A percentile compares a stretch with the other conserved stretches of the same genome.
Conservation (phyloP, 129 eudicot species). For the Flaveria brownii region DNA sequence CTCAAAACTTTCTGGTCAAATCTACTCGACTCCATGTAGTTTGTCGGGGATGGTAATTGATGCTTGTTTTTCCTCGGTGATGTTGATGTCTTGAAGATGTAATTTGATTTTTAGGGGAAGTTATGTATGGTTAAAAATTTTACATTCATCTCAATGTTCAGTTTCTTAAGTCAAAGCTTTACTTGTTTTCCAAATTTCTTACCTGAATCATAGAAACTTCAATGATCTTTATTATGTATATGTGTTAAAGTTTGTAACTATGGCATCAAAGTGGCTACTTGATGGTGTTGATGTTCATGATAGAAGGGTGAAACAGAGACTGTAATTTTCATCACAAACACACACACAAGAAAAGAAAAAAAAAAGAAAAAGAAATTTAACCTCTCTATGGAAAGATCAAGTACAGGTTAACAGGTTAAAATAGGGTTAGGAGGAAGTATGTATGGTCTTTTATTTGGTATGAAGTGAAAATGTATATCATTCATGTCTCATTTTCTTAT, state of each 20-base stretch:
- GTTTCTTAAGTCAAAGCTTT: not conserved
- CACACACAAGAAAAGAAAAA: not conserved
- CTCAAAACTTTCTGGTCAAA: not conserved
- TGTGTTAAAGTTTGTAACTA: not conserved
- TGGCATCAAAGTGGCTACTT: conserved; percentile 15
- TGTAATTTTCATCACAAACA: conserved; percentile 25
- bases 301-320: conserved; percentile 79
- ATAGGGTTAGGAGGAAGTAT: not conserved
- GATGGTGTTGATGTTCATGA: conserved; percentile 68
- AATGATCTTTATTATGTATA: not conserved
- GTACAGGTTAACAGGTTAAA: not conserved
- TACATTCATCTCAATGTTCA: not conserved
- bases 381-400: not conserved
- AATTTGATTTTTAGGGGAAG: not conserved
- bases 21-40: not conserved
- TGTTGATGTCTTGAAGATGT: not conserved
- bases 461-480: not conserved
- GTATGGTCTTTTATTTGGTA: not conserved
- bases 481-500: not conserved
- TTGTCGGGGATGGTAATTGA: not conserved
- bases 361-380: not conserved
- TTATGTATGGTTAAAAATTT: not conserved
- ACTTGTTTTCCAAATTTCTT: not conserved
- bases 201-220: not conserved
- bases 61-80: not conserved